phyloP scores from a whole-genome alignment of 768 basidiomycete genomes.

The Rhodosporidiobolus sp. region DNA sequence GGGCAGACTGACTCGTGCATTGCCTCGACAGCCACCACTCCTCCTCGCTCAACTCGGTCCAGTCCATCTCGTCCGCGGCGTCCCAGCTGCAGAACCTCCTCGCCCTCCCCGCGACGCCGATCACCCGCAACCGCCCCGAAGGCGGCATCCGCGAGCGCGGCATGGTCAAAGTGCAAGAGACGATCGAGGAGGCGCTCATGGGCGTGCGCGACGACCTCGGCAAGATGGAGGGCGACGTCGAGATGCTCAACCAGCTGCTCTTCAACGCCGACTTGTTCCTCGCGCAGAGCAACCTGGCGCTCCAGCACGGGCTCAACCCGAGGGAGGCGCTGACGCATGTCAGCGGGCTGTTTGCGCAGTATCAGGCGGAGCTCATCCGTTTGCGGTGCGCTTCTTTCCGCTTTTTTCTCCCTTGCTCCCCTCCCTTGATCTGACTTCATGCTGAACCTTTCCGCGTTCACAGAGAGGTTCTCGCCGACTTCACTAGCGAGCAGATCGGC shows the following conservation, averaged over 20 bases:
- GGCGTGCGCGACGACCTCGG: conserved; percentile 32
- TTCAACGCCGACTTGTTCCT: conserved; percentile 39
- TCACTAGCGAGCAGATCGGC: conserved; percentile 36
- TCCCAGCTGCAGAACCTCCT: conserved; percentile 36
- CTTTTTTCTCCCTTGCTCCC: not conserved
- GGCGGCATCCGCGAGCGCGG: conserved; percentile 39
- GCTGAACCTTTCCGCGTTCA: not conserved
- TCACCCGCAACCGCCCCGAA: conserved; percentile 24
- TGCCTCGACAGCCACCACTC: conserved; percentile 16
- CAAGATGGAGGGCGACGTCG: conserved; percentile 39
- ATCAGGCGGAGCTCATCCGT: conserved; percentile 39
- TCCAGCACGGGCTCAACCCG: conserved; percentile 37
- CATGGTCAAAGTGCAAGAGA: conserved; percentile 33
- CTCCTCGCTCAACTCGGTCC: conserved; percentile 26
- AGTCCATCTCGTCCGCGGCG: conserved; percentile 9
- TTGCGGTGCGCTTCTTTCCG: conserved; percentile 14
- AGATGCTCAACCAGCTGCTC: conserved; percentile 29
- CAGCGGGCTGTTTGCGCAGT: conserved; percentile 26
- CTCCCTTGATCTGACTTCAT: not conserved
- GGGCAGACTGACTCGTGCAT: too few relatives aligned
- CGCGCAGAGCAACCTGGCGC: conserved; percentile 17
- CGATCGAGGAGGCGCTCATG: conserved; percentile 33
- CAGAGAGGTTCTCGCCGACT: conserved; percentile 40
- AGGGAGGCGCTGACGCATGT: conserved; percentile 36
- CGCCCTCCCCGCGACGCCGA: conserved; percentile 20